These are phyloP conservation scores for Chamaecyparis obtusa DNA, from an alignment of 75 land plant species.

Conservation along the genomic window DNA sequence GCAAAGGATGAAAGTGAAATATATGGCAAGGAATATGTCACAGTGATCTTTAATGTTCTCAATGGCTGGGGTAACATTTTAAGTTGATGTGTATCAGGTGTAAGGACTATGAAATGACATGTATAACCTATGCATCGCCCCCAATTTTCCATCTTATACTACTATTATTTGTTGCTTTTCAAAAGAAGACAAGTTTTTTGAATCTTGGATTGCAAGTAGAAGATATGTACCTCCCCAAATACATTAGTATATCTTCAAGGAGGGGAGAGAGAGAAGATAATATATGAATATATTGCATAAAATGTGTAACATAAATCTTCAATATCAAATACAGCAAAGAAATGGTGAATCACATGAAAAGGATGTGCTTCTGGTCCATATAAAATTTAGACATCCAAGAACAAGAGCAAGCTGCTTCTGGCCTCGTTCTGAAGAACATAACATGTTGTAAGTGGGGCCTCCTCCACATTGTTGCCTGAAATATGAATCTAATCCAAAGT, in stretches of 20 bases:
- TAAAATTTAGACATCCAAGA: background rate
- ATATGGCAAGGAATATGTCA: too few species aligned
- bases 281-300: background rate
- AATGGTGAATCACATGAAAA: background rate
- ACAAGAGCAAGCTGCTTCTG: background rate
- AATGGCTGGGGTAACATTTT: slow-evolving; percentile 59
- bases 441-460: background rate
- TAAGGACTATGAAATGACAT: slow-evolving; percentile 70
- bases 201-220: slow-evolving; percentile 6
- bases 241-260: background rate
- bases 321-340: slow-evolving; percentile 4
- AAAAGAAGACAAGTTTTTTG: slow-evolving; percentile 37
- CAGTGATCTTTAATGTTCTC: slow-evolving; percentile 54
- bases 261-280: background rate
- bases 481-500: background rate
- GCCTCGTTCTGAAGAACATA: background rate
- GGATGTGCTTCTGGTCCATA: background rate
- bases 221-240: background rate
- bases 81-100: slow-evolving; percentile 43
- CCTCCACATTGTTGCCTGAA: background rate
- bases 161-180: slow-evolving; percentile 58
- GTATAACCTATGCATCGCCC: slow-evolving; percentile 49
- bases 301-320: background rate
- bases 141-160: slow-evolving; percentile 47
- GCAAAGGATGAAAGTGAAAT: too few species aligned